Conservation (phyloP, 1,139 yeast species). For the Hemisphaericaspora lyxosophila region DNA sequence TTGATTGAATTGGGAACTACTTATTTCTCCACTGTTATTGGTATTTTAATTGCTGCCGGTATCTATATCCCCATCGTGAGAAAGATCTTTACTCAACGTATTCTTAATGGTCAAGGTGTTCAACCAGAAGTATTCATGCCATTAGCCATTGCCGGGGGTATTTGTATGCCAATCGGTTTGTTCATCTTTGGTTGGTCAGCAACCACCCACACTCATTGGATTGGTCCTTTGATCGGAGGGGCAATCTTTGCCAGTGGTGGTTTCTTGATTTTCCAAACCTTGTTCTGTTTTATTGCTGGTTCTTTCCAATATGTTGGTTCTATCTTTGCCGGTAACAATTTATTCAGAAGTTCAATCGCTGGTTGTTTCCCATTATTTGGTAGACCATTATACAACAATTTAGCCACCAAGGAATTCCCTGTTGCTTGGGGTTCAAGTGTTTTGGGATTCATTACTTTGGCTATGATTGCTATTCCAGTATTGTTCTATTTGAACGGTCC, state of each 20-base stretch:
- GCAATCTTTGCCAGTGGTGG: slow-evolving; percentile 30
- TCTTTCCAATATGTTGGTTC: slow-evolving; percentile 45
- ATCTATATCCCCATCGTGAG: slow-evolving; percentile 22
- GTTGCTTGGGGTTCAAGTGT: slow-evolving; percentile 69
- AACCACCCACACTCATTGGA: slow-evolving; percentile 30
- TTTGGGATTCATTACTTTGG: slow-evolving; percentile 54
- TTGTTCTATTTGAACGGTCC: slow-evolving; percentile 33
- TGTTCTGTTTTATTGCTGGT: slow-evolving; percentile 58
- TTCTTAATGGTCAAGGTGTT: slow-evolving; percentile 35
- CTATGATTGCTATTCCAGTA: slow-evolving; percentile 67
- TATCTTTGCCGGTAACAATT: slow-evolving; percentile 31
- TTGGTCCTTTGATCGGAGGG: slow-evolving; percentile 32
- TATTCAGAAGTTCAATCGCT: slow-evolving; percentile 28
- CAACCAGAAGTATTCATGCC: slow-evolving; percentile 64
- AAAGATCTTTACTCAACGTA: slow-evolving; percentile 25
- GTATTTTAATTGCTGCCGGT: slow-evolving; percentile 21
- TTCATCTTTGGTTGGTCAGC: slow-evolving; percentile 37
- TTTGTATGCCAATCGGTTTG: slow-evolving; percentile 31
- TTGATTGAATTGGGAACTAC: slow-evolving; percentile 27
- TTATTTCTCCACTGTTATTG: slow-evolving; percentile 22
- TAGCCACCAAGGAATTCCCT: slow-evolving; percentile 31
- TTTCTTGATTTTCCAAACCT: slow-evolving; percentile 32
- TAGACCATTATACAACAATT: slow-evolving; percentile 45
- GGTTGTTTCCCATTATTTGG: slow-evolving; percentile 36
- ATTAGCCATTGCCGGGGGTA: slow-evolving; percentile 38